Evolutionary conservation across 2,329 filamentous ascomycete species (phyloP), one percentile per base, ranked within the genome.

Genomic region (Calonectria leucothoes): DNA sequence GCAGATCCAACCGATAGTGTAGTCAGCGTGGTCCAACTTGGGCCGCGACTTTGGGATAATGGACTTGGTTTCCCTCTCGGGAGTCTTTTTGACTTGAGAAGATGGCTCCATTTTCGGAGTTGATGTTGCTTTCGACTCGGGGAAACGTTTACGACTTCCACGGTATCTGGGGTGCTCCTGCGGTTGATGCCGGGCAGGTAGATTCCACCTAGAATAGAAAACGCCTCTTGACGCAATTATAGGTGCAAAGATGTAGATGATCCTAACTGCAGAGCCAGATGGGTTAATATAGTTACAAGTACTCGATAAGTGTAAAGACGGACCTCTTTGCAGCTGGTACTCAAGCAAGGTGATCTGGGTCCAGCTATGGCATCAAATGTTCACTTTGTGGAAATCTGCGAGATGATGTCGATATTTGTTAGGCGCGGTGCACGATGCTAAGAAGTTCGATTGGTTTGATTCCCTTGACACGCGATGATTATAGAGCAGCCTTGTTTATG

Each of bases 1-100:
- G 57, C 79, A 83, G 0, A 84, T 77, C 82, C 82, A 84, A 0
- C 81, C 82, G 5, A 84, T 71, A 0, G 80, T 82, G 48, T 84
- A 84, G 11, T 72, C 51, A 15, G 20, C 10, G 6, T 45, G n/a
- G n/a, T 12, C 10, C 8, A 45, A 8, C 3, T 23, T 45, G 11
- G 42, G 6, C n/a, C n/a, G 20, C 20, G 17, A n/a, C 17, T 4
- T 6, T n/a, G 17, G 20, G 39, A 20, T 2, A 10, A 45, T 11
- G 15, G 39, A 2, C n/a, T n/a, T n/a, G 11, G n/a, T 45, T 20
- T 45, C 20, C 10, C 42, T 11, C 12, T 11, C n/a, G 6, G 11
- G 7, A 11, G 20, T 23, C 12, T n/a, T 23, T 10, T 45, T 23
- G 8, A 12, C 10, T 45, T 45, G 42, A 23, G 7, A n/a, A n/a